These are phyloP conservation scores for Nymphaea thermarum DNA, from an alignment of 164 flowering plant genomes.

Conservation along the genomic window DNA sequence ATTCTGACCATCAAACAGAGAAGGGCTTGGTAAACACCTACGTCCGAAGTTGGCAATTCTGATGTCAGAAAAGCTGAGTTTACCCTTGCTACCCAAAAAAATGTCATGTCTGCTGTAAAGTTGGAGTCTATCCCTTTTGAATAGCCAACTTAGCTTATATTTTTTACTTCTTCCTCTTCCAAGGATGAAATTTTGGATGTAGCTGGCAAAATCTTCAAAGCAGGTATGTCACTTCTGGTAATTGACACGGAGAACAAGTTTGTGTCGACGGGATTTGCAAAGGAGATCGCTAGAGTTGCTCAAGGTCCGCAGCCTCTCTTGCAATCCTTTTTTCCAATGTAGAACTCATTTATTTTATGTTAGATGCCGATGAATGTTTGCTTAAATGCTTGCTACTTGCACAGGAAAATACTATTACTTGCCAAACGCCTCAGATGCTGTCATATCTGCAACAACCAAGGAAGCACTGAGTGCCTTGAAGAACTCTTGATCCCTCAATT, in stretches of 20 bases:
- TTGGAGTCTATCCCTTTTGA: not conserved
- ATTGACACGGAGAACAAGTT: conserved; percentile 97
- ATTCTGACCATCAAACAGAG: too few relatives aligned
- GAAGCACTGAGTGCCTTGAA: conserved; percentile 72
- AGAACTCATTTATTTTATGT: not conserved
- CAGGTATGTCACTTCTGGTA: conserved; percentile 95
- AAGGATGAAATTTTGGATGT: conserved; percentile 98
- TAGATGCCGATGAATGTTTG: not conserved
- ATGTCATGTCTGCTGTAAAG: too few relatives aligned
- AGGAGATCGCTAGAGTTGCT: conserved; percentile 91
- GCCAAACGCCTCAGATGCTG: conserved; percentile 97
- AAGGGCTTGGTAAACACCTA: too few relatives aligned
- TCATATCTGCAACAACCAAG: conserved; percentile 84
- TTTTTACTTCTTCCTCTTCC: conserved; percentile 1
- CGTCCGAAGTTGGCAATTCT: too few relatives aligned
- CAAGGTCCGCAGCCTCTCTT: conserved; percentile 39
- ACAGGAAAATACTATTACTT: conserved; percentile 89
- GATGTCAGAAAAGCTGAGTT: too few relatives aligned
- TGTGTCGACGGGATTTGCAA: conserved; percentile 95
- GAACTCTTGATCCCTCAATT: conserved; percentile 28
- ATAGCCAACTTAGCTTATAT: not conserved
- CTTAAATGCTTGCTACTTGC: conserved; percentile 11
- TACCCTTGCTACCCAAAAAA: too few relatives aligned
- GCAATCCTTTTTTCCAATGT: too few relatives aligned
- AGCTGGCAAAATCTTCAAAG: conserved; percentile 84